Percentiles rank a stretch among this genome's conserved stretches.
phyloP scores from a whole-genome alignment of 176 grass and related monocot genomes.

The Otatea glauca region DNA sequence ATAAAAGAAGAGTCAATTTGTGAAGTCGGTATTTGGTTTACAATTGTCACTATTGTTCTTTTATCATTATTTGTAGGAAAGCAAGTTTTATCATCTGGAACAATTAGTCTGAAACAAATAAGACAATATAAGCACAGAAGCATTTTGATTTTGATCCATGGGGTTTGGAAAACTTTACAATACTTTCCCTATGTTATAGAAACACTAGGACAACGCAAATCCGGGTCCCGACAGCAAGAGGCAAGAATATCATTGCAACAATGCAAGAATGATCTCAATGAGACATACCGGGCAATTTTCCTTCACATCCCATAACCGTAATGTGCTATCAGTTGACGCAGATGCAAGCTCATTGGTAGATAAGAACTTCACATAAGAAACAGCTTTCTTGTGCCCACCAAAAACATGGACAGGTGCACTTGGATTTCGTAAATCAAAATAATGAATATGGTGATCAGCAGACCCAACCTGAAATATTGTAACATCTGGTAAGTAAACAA shows the following conservation, averaged over 20 bases:
- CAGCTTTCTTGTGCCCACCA: constrained; percentile 92
- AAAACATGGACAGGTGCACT: constrained; percentile 79
- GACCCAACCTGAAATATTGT: constrained; percentile 80
- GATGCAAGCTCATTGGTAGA: constrained; percentile 91
- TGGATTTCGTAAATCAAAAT: constrained; percentile 96
- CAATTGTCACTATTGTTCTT: neutral
- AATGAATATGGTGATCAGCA: constrained; percentile 98
- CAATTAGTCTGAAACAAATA: constrained; percentile 7
- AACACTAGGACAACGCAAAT: neutral
- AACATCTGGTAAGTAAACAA: constrained; percentile 39
- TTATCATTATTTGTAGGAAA: neutral
- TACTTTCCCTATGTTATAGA: constrained; percentile 1
- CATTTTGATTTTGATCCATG: neutral
- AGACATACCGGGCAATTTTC: constrained; percentile 83
- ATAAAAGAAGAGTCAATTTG: constrained; percentile 14
- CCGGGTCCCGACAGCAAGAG: neutral
- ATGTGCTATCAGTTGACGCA: constrained; percentile 96
- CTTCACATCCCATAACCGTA: constrained; percentile 97
- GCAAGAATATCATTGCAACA: constrained; percentile 21
- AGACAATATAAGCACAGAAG: neutral
- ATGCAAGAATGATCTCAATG: constrained; percentile 22
- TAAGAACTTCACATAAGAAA: constrained; percentile 98
- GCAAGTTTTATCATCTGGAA: neutral
- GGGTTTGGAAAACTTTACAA: neutral
- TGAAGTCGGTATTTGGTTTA: constrained; percentile 19